Base-by-base conservation (phyloP, 2,329 filamentous ascomycete genomes). In the Macroventuria anomochaeta region DNA sequence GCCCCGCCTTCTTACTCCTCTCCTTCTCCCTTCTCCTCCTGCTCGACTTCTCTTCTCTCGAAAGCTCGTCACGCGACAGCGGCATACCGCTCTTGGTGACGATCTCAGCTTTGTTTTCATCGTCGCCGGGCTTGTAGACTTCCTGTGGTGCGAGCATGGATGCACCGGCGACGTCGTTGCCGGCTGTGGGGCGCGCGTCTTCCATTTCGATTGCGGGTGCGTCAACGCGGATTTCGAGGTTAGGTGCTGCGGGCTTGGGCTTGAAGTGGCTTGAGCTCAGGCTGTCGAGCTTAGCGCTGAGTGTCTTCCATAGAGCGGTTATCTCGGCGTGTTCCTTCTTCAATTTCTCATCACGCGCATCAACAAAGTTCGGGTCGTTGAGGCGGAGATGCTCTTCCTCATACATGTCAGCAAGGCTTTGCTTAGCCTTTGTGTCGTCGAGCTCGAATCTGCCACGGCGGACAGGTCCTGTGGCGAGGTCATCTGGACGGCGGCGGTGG, bases 231-330 rank as follows among this genome's bases (percentile, higher is more conserved):
- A 97, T 89, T 36, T 90, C 93, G 58, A 99, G 85, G 38, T 85
- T 85, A n/a, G 91, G 86, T 44, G 88, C 88, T 2, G 88, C 83
- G 10, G 90, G 88, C 78, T 93, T 96, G 47, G 95, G 95, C 75
- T 91, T 93, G 83, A 96, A 97, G 77, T 97, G 90, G 88, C 91
- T 96, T 73, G 90, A 96, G 75, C 88, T 93, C 59, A 99, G 85
- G 21, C 90, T 86, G 75, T 99, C 95, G 49, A 99, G 86, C 58
- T 91, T 90, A 38, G 84, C 84, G 68, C 84, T 87, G 46, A 97
- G 82, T 29, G 90, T 88, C 63, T 86, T 89, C 92, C 95, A 99
- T 67, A 97, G 79, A 25, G 81, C 81, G 66, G 88, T 86, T 47
- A 97, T 89, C 71, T 96, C 92, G 53, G 85, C 83, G 75, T 97